A percentile compares a stretch with the other conserved stretches of the same genome.
Conservation (phyloP, 2,329 filamentous ascomycete species). For the Colletotrichum liriopes region DNA sequence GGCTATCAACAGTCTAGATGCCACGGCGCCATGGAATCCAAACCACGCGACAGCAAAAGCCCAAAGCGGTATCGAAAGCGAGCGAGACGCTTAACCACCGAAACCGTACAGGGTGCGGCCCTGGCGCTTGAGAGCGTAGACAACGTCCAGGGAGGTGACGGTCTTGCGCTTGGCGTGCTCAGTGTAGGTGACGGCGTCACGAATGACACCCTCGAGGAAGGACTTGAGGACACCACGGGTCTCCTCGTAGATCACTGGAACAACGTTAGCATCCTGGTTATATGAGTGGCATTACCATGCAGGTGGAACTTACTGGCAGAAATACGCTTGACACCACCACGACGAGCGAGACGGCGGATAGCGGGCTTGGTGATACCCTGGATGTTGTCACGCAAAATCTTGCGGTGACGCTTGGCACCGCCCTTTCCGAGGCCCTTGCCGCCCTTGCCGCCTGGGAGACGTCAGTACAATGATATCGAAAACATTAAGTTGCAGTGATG, state of each 20-base stretch:
- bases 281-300: too few relatives aligned
- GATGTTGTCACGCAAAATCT: constrained; percentile 99
- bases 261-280: constrained; percentile 38
- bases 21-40: constrained; percentile 26
- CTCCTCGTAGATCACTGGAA: constrained; percentile 82
- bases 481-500: neutral
- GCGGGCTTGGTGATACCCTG: constrained; percentile 99
- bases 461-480: constrained; percentile 27
- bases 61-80: constrained; percentile 18
- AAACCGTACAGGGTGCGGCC: constrained; percentile 89
- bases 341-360: constrained; percentile 97
- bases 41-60: neutral
- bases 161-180: constrained; percentile 89
- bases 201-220: constrained; percentile 84
- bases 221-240: constrained; percentile 84
- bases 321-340: constrained; percentile 99
- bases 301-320: constrained; percentile 80
- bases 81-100: constrained; percentile 77
- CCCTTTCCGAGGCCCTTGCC: constrained; percentile 99
- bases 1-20: neutral
- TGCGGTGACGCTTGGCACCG: constrained; percentile 98
- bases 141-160: constrained; percentile 79
- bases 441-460: constrained; percentile 84
- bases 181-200: constrained; percentile 84
- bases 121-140: constrained; percentile 79